Conservation (phyloP, 208 protist genomes). For the Trypanosoma conorhini region DNA sequence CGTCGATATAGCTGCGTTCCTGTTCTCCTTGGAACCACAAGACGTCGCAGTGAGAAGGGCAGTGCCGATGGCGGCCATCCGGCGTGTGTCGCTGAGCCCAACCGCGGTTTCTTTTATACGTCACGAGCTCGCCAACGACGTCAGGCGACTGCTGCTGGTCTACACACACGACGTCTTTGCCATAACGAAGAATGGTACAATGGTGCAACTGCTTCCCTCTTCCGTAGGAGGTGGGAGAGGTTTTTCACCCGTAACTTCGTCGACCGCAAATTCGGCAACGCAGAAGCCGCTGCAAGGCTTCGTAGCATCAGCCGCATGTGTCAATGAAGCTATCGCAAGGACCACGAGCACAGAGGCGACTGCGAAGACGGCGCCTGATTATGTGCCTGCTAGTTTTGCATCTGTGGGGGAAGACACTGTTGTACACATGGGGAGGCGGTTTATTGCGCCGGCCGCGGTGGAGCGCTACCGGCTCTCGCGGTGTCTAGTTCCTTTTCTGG, state of each 20-base stretch:
- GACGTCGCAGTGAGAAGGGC: neutral
- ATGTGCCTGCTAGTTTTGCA: neutral
- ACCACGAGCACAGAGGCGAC: neutral
- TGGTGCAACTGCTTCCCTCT: constrained; percentile 5
- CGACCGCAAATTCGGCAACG: neutral
- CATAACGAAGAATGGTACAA: constrained; percentile 19
- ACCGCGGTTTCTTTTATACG: constrained; percentile 19
- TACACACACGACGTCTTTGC: constrained; percentile 21
- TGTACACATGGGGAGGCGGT: constrained; percentile 27
- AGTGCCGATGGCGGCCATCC: constrained; percentile 17
- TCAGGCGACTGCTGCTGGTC: constrained; percentile 21
- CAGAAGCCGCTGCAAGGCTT: neutral
- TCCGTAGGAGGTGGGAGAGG: neutral
- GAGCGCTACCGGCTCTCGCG: constrained; percentile 27
- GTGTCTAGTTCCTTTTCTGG: constrained; percentile 17
- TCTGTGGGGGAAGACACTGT: constrained; percentile 17
- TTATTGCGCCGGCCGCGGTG: constrained; percentile 29
- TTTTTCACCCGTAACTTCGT: neutral
- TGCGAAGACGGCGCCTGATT: neutral
- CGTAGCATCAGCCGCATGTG: neutral
- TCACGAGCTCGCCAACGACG: constrained; percentile 23
- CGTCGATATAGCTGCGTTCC: constrained; percentile 15
- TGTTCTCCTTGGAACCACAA: constrained; percentile 14
- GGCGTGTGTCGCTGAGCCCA: constrained; percentile 23
- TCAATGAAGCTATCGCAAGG: neutral